Evolutionary conservation across 495 filamentous ascomycete species (phyloP).

Genomic region (Tuber umbilicatum): DNA sequence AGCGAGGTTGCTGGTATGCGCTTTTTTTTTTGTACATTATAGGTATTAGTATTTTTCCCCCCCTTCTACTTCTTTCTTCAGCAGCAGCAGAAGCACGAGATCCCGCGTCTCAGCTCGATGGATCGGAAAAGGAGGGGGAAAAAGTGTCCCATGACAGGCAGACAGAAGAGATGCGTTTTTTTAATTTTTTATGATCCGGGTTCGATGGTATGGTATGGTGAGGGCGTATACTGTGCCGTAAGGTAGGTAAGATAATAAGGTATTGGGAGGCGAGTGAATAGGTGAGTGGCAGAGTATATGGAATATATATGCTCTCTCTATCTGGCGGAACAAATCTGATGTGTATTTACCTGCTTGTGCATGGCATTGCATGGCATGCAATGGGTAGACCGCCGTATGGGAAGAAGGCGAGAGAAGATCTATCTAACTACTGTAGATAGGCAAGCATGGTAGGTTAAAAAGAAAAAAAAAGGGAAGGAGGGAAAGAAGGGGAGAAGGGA

Average conservation of each 20-base stretch:
- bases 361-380: constrained; percentile 1
- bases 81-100: not conserved
- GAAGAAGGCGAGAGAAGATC: not conserved
- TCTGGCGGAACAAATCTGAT: constrained; percentile 1
- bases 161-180: not conserved
- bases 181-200: not conserved
- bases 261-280: not conserved
- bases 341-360: not conserved
- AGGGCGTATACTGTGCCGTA: not conserved
- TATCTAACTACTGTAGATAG: not conserved
- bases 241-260: not conserved
- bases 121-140: not conserved
- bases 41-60: constrained; percentile 35
- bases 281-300: not conserved
- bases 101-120: not conserved
- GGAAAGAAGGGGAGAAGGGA: not conserved
- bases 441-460: not conserved
- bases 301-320: not conserved
- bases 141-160: not conserved
- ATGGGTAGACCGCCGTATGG: not conserved
- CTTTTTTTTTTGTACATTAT: constrained; percentile 28
- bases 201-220: not conserved
- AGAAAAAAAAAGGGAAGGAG: not conserved
- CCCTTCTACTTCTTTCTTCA: constrained; percentile 12
- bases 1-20: constrained; percentile 25